A percentile compares a stretch with the other conserved stretches of the same genome.
Conservation (phyloP, 495 filamentous ascomycete genomes). For the Penicillium robsamsonii region DNA sequence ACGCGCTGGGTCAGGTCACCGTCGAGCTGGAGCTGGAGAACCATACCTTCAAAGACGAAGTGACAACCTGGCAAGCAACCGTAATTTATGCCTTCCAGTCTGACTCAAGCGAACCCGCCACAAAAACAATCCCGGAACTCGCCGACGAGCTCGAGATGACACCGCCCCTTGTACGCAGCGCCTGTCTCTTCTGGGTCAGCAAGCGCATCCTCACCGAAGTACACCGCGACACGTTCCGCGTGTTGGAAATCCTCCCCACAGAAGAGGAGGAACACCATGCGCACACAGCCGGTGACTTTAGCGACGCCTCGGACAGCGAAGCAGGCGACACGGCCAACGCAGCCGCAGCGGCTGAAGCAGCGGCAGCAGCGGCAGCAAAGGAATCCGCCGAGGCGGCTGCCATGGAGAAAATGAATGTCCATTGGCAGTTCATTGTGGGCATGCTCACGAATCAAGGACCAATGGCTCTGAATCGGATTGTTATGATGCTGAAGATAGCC, state of each 20-base stretch:
- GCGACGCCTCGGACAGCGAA: conserved; percentile 36
- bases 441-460: conserved; percentile 91
- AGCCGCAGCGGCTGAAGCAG: conserved; percentile 51
- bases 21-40: conserved; percentile 84
- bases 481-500: conserved; percentile 90
- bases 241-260: conserved; percentile 61
- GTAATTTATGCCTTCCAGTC: conserved; percentile 83
- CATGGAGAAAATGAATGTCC: conserved; percentile 76
- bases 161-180: conserved; percentile 67
- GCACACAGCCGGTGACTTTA: conserved; percentile 6
- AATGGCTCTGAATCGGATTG: conserved; percentile 77
- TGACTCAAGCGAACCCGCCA: conserved; percentile 32
- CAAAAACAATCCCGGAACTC: conserved; percentile 61
- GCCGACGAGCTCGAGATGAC: conserved; percentile 69
- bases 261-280: conserved; percentile 39
- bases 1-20: conserved; percentile 73
- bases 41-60: conserved; percentile 68
- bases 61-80: conserved; percentile 83
- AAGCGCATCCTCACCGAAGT: conserved; percentile 70
- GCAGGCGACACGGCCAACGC: conserved; percentile 34
- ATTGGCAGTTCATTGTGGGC: conserved; percentile 85
- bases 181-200: conserved; percentile 81
- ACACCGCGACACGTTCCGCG: conserved; percentile 53
- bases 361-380: conserved; percentile 47
- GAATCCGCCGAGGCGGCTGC: conserved; percentile 49